Evolutionary conservation across 2,329 filamentous ascomycete genomes (phyloP).

Genomic region (Mycogone perniciosa): DNA sequence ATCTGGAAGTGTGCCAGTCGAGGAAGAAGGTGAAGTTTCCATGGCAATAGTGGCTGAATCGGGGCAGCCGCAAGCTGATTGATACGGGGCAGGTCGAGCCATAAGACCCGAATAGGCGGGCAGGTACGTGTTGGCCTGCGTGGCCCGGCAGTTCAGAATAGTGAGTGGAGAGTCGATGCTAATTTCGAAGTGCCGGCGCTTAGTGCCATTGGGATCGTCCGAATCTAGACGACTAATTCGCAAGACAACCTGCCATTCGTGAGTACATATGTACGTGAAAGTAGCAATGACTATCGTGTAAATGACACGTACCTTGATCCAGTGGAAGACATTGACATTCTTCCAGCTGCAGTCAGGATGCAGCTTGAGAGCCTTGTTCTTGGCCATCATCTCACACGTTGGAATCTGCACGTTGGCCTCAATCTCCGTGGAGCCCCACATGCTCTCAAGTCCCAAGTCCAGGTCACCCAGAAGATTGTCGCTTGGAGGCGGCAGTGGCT

Average conservation of each 20-base stretch:
- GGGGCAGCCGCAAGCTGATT: conserved; percentile 49
- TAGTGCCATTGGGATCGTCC: conserved; percentile 62
- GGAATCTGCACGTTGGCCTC: conserved; percentile 91
- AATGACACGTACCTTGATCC: conserved; percentile 70
- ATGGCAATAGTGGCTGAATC: conserved; percentile 45
- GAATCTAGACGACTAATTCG: conserved; percentile 79
- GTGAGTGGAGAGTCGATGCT: conserved; percentile 95
- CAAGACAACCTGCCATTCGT: conserved; percentile 67
- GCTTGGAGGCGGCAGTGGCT: conserved; percentile 43
- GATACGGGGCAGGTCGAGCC: conserved; percentile 37
- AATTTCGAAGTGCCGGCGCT: conserved; percentile 87
- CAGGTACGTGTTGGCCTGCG: conserved; percentile 78
- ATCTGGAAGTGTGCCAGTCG: conserved; percentile 41
- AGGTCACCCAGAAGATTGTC: conserved; percentile 78
- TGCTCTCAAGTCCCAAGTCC: conserved; percentile 60
- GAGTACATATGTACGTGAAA: neutral
- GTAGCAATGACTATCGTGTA: neutral
- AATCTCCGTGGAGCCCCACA: conserved; percentile 84
- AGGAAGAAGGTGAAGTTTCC: conserved; percentile 63
- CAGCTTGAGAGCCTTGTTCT: conserved; percentile 57
- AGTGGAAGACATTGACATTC: conserved; percentile 90
- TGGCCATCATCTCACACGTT: conserved; percentile 79
- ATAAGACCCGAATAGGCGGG: conserved; percentile 65
- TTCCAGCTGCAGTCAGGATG: conserved; percentile 92
- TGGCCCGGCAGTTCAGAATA: conserved; percentile 88